A percentile compares a stretch with the other conserved stretches of the same genome.
These are phyloP conservation scores for Fusarium sp. DNA, from an alignment of 2,329 filamentous ascomycete genomes.

Conservation along the genomic window DNA sequence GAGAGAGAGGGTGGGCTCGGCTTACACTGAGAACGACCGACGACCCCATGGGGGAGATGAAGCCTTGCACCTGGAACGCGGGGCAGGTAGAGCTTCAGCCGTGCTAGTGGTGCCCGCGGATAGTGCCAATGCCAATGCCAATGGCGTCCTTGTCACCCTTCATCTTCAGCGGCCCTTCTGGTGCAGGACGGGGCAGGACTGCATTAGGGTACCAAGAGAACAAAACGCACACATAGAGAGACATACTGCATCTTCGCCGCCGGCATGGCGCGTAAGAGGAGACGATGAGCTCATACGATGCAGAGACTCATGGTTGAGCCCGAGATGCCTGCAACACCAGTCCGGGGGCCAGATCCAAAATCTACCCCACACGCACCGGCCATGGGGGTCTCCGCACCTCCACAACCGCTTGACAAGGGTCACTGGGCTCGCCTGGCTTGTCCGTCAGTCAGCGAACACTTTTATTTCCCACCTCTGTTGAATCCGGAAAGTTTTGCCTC, in stretches of 20 bases:
- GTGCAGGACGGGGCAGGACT: not conserved
- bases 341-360: constrained; percentile 30
- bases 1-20: constrained; percentile 30
- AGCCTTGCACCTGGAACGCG: constrained; percentile 25
- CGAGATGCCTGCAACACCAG: constrained; percentile 20
- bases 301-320: constrained; percentile 26
- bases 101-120: constrained; percentile 2
- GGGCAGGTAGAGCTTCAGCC: constrained; percentile 21
- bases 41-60: constrained; percentile 36
- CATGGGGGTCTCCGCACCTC: constrained; percentile 41
- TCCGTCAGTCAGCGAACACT: constrained; percentile 12
- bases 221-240: not conserved
- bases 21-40: constrained; percentile 28
- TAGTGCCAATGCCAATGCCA: not conserved
- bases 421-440: constrained; percentile 8
- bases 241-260: not conserved
- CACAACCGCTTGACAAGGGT: constrained; percentile 29
- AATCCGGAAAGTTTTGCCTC: constrained; percentile 18
- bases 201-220: constrained; percentile 20
- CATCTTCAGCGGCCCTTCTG: constrained; percentile 5
- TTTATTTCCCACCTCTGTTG: not conserved
- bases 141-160: not conserved
- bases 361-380: constrained; percentile 41
- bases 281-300: constrained; percentile 34
- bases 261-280: constrained; percentile 1